Evolutionary conservation across 106 monocot species (phyloP).

Genomic region (Dactylorhiza incarnata): DNA sequence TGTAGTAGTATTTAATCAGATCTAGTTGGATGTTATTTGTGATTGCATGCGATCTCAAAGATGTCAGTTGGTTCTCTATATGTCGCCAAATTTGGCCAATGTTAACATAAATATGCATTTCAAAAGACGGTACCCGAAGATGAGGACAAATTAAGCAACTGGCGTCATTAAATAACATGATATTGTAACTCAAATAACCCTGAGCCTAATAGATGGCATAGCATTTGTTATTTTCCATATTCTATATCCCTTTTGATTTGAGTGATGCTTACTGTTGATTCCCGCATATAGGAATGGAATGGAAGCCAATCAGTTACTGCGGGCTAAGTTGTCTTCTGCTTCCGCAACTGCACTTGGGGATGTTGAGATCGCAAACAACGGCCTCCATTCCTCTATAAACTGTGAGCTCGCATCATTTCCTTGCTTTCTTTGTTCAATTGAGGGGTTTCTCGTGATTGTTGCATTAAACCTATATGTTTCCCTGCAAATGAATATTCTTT

Average conservation of each 20-base stretch:
- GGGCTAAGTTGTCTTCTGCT: conserved; percentile 52
- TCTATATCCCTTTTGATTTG: background rate
- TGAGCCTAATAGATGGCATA: background rate
- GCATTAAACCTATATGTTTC: background rate
- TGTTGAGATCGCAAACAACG: conserved; percentile 43
- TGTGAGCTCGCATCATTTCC: conserved; percentile 31
- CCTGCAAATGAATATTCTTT: background rate
- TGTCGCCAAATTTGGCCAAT: too few relatives aligned
- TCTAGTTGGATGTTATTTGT: too few relatives aligned
- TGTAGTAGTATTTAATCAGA: too few relatives aligned
- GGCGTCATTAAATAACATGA: too few relatives aligned
- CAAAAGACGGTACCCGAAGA: too few relatives aligned
- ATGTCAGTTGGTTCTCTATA: too few relatives aligned
- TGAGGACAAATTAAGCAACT: too few relatives aligned
- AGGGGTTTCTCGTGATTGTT: background rate
- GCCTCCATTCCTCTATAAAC: conserved; percentile 63
- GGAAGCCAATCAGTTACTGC: conserved; percentile 55
- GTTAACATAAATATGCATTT: too few relatives aligned
- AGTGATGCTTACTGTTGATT: background rate
- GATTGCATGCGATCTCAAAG: too few relatives aligned
- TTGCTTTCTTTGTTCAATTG: background rate
- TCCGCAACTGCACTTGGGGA: conserved; percentile 49
- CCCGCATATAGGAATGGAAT: conserved; percentile 40
- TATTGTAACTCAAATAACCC: too few relatives aligned
- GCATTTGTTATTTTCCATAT: too few relatives aligned